These are phyloP conservation scores for Suillus weaverae DNA, from an alignment of 768 basidiomycete genomes.

Conservation along the genomic window DNA sequence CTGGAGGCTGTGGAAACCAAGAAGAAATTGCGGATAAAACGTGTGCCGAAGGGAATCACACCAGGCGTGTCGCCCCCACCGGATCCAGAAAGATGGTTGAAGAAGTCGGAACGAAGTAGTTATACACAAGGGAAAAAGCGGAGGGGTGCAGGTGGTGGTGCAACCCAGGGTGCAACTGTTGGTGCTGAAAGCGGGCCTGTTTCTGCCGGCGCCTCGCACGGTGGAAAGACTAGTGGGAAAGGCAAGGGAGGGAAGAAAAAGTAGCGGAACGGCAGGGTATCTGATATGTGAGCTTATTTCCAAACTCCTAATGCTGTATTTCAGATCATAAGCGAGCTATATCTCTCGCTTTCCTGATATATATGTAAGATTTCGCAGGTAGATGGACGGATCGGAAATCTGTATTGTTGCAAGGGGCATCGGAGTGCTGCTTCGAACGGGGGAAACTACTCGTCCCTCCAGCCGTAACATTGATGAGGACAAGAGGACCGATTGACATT, in stretches of 20 bases:
- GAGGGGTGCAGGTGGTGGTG: conserved; percentile 55
- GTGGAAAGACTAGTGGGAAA: conserved; percentile 38
- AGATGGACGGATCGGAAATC: neutral
- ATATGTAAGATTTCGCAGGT: neutral
- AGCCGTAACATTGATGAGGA: neutral
- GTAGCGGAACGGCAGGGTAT: conserved; percentile 28
- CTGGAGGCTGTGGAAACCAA: conserved; percentile 35
- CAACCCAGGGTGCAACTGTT: conserved; percentile 61
- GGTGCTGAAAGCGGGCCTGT: conserved; percentile 27
- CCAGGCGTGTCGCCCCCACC: conserved; percentile 81
- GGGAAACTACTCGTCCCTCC: neutral
- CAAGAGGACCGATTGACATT: neutral
- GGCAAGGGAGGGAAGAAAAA: conserved; percentile 72
- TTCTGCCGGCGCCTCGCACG: conserved; percentile 19
- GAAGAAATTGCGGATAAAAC: conserved; percentile 58
- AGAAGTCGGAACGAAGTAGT: conserved; percentile 77
- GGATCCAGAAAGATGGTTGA: conserved; percentile 86
- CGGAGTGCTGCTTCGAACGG: neutral
- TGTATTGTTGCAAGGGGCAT: neutral
- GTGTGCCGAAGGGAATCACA: conserved; percentile 73
- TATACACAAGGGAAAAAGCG: conserved; percentile 51
- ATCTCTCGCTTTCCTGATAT: neutral
- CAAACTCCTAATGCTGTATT: neutral
- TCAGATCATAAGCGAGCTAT: neutral
- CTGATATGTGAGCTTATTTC: neutral